Conservation (phyloP, 305 asterid species). For the Fraxinus nigra region DNA sequence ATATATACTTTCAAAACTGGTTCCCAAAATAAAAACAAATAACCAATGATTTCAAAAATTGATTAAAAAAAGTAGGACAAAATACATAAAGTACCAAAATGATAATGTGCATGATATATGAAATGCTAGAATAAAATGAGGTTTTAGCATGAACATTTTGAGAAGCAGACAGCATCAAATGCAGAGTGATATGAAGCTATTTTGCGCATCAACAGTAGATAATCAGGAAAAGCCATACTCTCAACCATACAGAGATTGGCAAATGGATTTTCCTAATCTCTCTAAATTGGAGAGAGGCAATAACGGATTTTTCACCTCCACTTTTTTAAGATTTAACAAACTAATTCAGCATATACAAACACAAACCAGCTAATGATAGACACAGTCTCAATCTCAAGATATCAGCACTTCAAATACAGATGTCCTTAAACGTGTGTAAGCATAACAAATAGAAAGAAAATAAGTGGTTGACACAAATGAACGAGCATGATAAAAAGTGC, state of each 20-base stretch:
- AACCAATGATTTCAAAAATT: not conserved
- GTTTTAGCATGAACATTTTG: not conserved
- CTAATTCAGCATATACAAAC: constrained; percentile 1
- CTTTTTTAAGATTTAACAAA: not conserved
- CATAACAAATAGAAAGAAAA: not conserved
- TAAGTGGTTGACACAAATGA: not conserved
- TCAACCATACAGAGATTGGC: not conserved
- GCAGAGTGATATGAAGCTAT: not conserved
- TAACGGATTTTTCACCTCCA: not conserved
- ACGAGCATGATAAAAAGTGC: not conserved
- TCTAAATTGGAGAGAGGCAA: not conserved
- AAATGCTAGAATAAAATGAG: not conserved
- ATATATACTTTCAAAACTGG: not conserved
- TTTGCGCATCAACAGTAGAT: not conserved
- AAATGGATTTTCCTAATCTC: not conserved
- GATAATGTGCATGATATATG: not conserved
- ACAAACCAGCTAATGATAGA: not conserved
- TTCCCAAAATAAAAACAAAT: not conserved
- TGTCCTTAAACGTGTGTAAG: not conserved
- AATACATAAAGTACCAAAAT: not conserved
- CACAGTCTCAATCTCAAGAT: not conserved
- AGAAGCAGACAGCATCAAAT: not conserved
- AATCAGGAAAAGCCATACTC: not conserved
- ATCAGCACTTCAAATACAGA: not conserved
- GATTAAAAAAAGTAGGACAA: not conserved